A percentile compares a stretch with the other conserved stretches of the same genome.
Evolutionary conservation across 805 yeast species (phyloP).

Genomic region (Crinitomyces ghanaensis): DNA sequence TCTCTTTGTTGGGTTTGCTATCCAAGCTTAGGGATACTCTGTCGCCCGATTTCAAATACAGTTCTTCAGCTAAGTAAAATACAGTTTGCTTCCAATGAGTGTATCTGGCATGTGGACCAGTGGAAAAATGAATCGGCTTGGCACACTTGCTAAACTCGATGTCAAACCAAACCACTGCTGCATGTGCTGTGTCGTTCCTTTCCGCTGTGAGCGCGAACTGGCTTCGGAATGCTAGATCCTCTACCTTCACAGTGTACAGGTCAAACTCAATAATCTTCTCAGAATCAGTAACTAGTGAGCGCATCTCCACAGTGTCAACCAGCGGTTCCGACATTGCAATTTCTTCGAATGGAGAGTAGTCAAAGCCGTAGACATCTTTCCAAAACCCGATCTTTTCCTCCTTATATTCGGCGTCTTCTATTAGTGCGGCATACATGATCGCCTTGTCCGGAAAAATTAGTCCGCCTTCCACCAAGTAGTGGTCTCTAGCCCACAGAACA

Average conservation of each 20-base stretch:
- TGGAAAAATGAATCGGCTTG: constrained; percentile 58
- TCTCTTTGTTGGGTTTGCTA: constrained; percentile 61
- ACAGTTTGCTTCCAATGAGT: constrained; percentile 99
- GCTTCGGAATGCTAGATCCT: constrained; percentile 65
- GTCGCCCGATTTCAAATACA: constrained; percentile 71
- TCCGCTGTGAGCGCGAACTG: constrained; percentile 63
- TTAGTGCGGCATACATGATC: constrained; percentile 76
- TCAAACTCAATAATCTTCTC: constrained; percentile 69
- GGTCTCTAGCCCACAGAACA: constrained; percentile 87
- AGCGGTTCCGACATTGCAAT: constrained; percentile 87
- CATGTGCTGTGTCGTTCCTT: constrained; percentile 76
- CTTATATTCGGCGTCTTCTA: constrained; percentile 88
- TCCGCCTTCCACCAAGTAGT: constrained; percentile 68
- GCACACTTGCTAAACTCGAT: constrained; percentile 59
- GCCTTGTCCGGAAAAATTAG: constrained; percentile 92
- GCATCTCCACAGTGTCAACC: constrained; percentile 85
- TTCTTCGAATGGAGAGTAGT: constrained; percentile 80
- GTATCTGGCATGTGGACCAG: constrained; percentile 89
- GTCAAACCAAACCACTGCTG: constrained; percentile 90
- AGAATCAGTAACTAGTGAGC: constrained; percentile 63
- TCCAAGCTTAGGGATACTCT: constrained; percentile 56
- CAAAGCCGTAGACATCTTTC: constrained; percentile 97
- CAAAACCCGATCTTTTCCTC: constrained; percentile 86
- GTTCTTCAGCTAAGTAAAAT: constrained; percentile 74
- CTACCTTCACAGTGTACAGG: constrained; percentile 75